phyloP scores from a whole-genome alignment of 106 monocot species.

The Phalaenopsis equestris region DNA sequence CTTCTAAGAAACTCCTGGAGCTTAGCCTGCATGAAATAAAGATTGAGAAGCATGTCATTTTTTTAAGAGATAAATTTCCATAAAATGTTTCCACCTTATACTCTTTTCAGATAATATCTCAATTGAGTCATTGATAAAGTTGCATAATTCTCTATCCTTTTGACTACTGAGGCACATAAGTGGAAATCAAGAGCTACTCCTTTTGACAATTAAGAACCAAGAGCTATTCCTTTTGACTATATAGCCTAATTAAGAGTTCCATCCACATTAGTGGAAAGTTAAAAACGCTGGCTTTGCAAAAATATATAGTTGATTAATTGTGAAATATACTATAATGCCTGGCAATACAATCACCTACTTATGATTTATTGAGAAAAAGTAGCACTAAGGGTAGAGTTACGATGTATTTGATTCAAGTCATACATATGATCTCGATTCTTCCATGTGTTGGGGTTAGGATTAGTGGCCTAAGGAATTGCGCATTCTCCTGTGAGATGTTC shows the following conservation, averaged over 20 bases:
- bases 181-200: too few relatives aligned
- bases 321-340: background rate
- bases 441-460: too few relatives aligned
- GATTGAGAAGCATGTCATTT: background rate
- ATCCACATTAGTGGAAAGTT: background rate
- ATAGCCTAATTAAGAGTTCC: background rate
- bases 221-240: background rate
- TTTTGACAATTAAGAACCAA: too few relatives aligned
- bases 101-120: background rate
- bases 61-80: constrained; percentile 1
- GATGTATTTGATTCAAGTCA: too few relatives aligned
- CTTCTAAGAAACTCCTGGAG: constrained; percentile 87
- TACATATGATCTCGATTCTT: too few relatives aligned
- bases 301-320: background rate
- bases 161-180: too few relatives aligned
- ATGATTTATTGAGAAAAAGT: too few relatives aligned
- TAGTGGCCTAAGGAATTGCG: too few relatives aligned
- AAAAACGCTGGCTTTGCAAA: background rate
- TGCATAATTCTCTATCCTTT: background rate
- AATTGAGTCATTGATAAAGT: background rate
- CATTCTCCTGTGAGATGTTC: too few relatives aligned
- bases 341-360: too few relatives aligned
- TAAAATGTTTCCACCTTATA: background rate
- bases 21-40: constrained; percentile 49
- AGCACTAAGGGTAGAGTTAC: too few relatives aligned